Evolutionary conservation across 2,329 filamentous ascomycete genomes (phyloP).

Genomic region (Pestalotiopsis sp.): DNA sequence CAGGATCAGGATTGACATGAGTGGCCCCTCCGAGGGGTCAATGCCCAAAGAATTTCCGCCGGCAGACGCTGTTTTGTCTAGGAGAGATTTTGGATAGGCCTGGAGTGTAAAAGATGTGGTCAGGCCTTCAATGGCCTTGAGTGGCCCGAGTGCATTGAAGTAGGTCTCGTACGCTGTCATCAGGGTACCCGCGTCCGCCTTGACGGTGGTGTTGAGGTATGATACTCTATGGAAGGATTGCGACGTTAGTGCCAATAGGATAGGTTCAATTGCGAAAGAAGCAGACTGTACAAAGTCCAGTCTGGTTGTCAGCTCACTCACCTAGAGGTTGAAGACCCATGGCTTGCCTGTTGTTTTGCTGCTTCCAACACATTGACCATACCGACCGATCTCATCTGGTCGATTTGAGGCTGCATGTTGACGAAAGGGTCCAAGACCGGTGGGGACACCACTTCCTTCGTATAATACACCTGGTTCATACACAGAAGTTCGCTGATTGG

Average conservation of each 20-base stretch:
- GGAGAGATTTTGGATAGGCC: neutral
- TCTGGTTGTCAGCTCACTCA: neutral
- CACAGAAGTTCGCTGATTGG: neutral
- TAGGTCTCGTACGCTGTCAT: neutral
- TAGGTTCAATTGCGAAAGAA: no score
- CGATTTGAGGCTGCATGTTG: neutral
- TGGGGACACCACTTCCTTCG: neutral
- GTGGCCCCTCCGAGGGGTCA: neutral
- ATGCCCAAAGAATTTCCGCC: neutral
- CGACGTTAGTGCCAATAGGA: neutral
- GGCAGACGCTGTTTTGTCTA: neutral
- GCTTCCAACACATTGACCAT: neutral
- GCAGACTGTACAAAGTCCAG: neutral
- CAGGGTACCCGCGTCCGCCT: neutral
- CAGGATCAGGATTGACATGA: neutral
- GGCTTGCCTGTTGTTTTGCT: neutral
- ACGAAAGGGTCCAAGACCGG: neutral
- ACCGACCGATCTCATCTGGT: neutral
- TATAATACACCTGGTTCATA: neutral
- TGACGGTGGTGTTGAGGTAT: neutral
- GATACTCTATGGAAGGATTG: neutral
- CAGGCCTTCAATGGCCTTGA: neutral
- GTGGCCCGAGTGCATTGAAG: neutral
- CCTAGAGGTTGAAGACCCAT: neutral
- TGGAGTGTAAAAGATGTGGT: neutral